Percentiles rank a stretch among this genome's conserved stretches.
Evolutionary conservation across 1,284 basidiomycete genomes (phyloP).

Genomic region (Grifola frondosa): DNA sequence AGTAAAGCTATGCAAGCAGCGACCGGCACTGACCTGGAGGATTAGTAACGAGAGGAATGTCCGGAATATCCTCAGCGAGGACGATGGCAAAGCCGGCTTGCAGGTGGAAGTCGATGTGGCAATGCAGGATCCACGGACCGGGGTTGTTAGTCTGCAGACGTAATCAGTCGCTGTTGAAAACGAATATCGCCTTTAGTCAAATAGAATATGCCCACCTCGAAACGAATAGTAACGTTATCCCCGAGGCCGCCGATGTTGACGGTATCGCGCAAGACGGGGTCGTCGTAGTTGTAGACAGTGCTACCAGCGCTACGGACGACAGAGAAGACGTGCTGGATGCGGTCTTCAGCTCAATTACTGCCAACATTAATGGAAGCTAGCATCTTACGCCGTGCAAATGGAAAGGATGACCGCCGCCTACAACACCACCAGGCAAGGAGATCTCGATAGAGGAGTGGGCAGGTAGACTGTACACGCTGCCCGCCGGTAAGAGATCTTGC

Average conservation of each 20-base stretch:
- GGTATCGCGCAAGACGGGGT: slow-evolving; percentile 34
- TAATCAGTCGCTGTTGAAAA: not conserved
- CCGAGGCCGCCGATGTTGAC: slow-evolving; percentile 29
- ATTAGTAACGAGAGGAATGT: not conserved
- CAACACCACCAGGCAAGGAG: slow-evolving; percentile 28
- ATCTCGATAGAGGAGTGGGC: slow-evolving; percentile 35
- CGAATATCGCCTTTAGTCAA: not conserved
- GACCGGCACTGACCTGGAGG: not conserved
- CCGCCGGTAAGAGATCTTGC: slow-evolving; percentile 30
- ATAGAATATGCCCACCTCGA: too few relatives aligned
- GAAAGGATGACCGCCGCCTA: slow-evolving; percentile 37
- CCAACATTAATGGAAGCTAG: not conserved
- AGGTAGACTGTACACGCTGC: slow-evolving; percentile 30
- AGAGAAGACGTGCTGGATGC: slow-evolving; percentile 25
- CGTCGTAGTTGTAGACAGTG: slow-evolving; percentile 31
- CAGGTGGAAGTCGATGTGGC: slow-evolving; percentile 25
- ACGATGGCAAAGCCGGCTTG: slow-evolving; percentile 20
- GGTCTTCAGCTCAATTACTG: too few relatives aligned
- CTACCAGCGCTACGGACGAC: slow-evolving; percentile 33
- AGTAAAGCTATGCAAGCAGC: too few relatives aligned
- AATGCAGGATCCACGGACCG: slow-evolving; percentile 29
- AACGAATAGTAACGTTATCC: slow-evolving; percentile 33
- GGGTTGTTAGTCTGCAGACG: slow-evolving; percentile 18
- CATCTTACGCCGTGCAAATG: slow-evolving; percentile 39
- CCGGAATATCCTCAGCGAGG: slow-evolving; percentile 18